These are phyloP conservation scores for Podospora appendiculata DNA, from an alignment of 495 filamentous ascomycete species.

Conservation along the genomic window DNA sequence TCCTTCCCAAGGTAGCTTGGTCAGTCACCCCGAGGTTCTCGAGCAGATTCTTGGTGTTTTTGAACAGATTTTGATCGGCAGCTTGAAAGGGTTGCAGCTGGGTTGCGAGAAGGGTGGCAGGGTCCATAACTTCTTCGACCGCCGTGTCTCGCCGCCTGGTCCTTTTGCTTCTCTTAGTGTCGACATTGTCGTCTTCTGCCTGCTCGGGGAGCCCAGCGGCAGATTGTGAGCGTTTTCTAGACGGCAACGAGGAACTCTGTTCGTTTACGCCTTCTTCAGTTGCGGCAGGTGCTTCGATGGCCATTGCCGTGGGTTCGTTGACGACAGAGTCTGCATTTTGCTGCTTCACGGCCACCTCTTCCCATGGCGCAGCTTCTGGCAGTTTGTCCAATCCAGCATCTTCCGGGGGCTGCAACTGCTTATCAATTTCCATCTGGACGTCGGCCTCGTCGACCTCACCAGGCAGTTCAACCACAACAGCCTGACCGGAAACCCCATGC, in stretches of 20 bases:
- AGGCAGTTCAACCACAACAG: conserved; percentile 28
- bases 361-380: neutral
- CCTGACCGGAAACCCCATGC: conserved; percentile 23
- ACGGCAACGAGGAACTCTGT: conserved; percentile 21
- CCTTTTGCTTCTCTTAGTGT: conserved; percentile 72
- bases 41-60: conserved; percentile 56
- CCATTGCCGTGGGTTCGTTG: conserved; percentile 5
- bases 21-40: conserved; percentile 56
- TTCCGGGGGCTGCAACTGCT: conserved; percentile 17
- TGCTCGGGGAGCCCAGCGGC: conserved; percentile 50
- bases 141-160: conserved; percentile 72
- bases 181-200: conserved; percentile 48
- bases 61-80: conserved; percentile 71
- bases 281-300: neutral
- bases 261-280: conserved; percentile 19
- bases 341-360: conserved; percentile 8
- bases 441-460: conserved; percentile 17
- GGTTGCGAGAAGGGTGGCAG: conserved; percentile 61
- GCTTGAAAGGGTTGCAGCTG: conserved; percentile 59
- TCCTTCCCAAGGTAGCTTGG: conserved; percentile 38
- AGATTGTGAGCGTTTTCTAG: conserved; percentile 59
- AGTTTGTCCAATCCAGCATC: neutral
- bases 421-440: conserved; percentile 31
- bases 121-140: conserved; percentile 62
- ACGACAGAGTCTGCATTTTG: conserved; percentile 2